Evolutionary conservation across 2,329 filamentous ascomycete species (phyloP).

Genomic region (Thielaviopsis punctulata): DNA sequence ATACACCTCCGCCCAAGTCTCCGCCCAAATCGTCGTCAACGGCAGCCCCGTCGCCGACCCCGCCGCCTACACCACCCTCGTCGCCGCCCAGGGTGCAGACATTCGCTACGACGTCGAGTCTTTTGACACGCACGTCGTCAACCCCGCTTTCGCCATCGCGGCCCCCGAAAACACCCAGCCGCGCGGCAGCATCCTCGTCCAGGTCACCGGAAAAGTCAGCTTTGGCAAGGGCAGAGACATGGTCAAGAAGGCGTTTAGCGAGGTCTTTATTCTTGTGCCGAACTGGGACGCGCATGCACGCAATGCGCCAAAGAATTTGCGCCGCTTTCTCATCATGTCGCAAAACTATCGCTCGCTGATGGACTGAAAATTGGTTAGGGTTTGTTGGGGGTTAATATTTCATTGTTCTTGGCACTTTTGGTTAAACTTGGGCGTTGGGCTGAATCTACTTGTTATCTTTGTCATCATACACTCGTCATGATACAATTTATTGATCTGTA

Average conservation of each 20-base stretch:
- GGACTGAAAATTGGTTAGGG: background rate
- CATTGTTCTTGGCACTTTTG: background rate
- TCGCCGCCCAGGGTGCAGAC: conserved; percentile 41
- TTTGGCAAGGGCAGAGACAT: conserved; percentile 47
- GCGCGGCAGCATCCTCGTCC: conserved; percentile 53
- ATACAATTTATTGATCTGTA: too few species aligned
- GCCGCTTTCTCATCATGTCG: conserved; percentile 49
- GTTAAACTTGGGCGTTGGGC: too few species aligned
- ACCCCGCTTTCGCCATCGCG: conserved; percentile 43
- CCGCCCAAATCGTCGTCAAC: conserved; percentile 63
- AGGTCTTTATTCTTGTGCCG: conserved; percentile 66
- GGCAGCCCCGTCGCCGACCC: conserved; percentile 48
- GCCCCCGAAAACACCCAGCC: conserved; percentile 37
- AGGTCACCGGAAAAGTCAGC: conserved; percentile 54
- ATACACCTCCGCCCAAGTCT: conserved; percentile 19
- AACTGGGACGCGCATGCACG: conserved; percentile 43
- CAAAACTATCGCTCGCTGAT: conserved; percentile 49
- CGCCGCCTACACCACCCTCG: conserved; percentile 48
- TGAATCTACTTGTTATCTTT: too few species aligned
- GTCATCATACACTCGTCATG: too few species aligned
- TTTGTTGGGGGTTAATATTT: background rate
- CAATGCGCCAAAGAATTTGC: conserved; percentile 33
- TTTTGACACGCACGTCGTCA: conserved; percentile 63
- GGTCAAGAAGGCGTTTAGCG: conserved; percentile 54
- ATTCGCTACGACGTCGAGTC: conserved; percentile 57